A percentile compares a stretch with the other conserved stretches of the same genome.
phyloP scores from a whole-genome alignment of 345 rosid species.

The Eucalyptus marginata region DNA sequence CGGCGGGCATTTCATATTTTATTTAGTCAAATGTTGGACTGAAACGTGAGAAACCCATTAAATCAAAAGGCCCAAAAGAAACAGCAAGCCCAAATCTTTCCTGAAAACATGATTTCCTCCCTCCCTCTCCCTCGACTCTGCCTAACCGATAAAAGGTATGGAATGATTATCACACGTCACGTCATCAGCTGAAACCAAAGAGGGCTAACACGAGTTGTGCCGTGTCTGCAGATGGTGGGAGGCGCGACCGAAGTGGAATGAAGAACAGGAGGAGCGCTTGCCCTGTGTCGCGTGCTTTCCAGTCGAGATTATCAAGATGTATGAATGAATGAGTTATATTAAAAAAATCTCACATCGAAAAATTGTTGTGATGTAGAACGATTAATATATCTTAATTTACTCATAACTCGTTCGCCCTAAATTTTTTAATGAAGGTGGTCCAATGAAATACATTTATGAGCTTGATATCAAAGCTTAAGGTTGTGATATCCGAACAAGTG shows the following conservation, averaged over 20 bases:
- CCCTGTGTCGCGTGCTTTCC: fast-evolving
- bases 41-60: not conserved
- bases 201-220: not conserved
- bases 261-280: not conserved
- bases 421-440: fast-evolving
- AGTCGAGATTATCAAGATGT: fast-evolving
- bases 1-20: not conserved
- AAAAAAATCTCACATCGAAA: fast-evolving
- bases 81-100: not conserved
- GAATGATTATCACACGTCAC: not conserved
- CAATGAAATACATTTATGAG: fast-evolving
- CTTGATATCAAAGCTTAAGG: fast-evolving
- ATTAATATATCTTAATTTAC: fast-evolving
- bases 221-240: not conserved
- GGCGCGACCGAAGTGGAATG: not conserved
- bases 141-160: not conserved
- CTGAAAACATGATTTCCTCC: not conserved
- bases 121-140: not conserved
- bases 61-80: not conserved
- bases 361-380: fast-evolving
- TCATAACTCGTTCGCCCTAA: fast-evolving
- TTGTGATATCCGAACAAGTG: fast-evolving
- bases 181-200: not conserved
- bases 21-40: not conserved
- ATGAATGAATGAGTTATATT: fast-evolving